Conservation (phyloP, 2,329 filamentous ascomycete species). For the Camptophora hylomeconis region DNA sequence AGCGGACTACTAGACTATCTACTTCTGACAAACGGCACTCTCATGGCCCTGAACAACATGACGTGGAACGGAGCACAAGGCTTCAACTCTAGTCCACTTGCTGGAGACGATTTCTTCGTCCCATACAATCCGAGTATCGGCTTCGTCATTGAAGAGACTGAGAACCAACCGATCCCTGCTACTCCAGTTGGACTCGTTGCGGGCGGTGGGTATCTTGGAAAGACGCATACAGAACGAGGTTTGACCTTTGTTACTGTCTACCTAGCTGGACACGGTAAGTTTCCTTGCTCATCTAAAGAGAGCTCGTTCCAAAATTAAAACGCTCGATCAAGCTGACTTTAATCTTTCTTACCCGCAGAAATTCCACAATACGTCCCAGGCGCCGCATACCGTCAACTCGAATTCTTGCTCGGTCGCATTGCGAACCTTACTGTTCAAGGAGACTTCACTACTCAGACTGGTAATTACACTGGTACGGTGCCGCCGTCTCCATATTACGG, state of each 20-base stretch:
- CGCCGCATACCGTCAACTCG: slow-evolving; percentile 57
- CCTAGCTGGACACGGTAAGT: slow-evolving; percentile 19
- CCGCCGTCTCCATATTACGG: slow-evolving; percentile 5
- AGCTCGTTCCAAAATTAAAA: slow-evolving; percentile 22
- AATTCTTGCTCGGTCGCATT: slow-evolving; percentile 58
- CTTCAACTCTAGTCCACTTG: slow-evolving; percentile 28
- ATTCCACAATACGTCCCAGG: slow-evolving; percentile 53
- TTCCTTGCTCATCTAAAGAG: too few relatives aligned
- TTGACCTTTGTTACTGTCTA: slow-evolving; percentile 26
- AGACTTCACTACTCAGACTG: slow-evolving; percentile 11
- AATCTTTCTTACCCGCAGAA: too few relatives aligned
- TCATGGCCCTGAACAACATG: slow-evolving; percentile 41
- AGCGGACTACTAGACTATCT: slow-evolving; percentile 37
- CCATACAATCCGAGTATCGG: slow-evolving; percentile 32
- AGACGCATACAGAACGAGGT: slow-evolving; percentile 30
- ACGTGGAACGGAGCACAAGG: slow-evolving; percentile 39
- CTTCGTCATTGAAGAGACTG: slow-evolving; percentile 17
- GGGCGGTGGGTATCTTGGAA: slow-evolving; percentile 28
- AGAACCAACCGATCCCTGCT: slow-evolving; percentile 18
- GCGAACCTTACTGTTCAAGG: slow-evolving; percentile 8
- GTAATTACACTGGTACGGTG: slow-evolving; percentile 8
- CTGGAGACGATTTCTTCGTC: slow-evolving; percentile 25
- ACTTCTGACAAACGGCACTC: slow-evolving; percentile 38
- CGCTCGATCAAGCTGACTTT: too few relatives aligned
- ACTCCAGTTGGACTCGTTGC: slow-evolving; percentile 21